Conservation (phyloP, 208 protist genomes). For the Leptomonas seymouri region DNA sequence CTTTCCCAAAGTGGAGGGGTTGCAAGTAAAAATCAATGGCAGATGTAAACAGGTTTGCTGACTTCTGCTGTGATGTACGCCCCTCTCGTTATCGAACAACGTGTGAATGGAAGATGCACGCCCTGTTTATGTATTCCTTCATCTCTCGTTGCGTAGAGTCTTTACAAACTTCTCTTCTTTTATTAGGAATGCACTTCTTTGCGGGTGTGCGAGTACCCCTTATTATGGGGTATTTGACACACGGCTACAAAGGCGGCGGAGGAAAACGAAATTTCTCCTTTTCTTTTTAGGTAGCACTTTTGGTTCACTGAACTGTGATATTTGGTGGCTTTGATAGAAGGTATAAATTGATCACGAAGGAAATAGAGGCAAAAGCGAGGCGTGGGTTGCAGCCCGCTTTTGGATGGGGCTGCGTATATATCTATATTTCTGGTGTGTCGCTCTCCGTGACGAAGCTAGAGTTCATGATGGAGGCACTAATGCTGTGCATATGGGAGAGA, state of each 20-base stretch:
- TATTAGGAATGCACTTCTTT: constrained; percentile 17
- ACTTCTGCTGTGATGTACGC: background rate
- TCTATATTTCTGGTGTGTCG: background rate
- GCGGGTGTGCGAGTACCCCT: background rate
- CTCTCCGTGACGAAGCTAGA: background rate
- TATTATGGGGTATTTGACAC: background rate
- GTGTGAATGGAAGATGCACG: constrained; percentile 4
- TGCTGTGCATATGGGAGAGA: no score
- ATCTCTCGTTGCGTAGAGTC: constrained; percentile 14
- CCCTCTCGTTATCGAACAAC: constrained; percentile 3
- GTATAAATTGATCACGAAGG: constrained; percentile 14
- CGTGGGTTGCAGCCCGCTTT: background rate
- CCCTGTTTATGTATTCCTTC: constrained; percentile 14
- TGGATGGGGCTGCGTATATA: background rate
- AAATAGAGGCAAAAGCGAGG: background rate
- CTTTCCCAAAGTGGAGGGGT: background rate
- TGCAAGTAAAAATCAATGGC: background rate
- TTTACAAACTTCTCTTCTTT: constrained; percentile 21
- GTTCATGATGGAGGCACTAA: no score
- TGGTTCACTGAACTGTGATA: constrained; percentile 14
- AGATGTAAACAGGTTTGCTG: background rate
- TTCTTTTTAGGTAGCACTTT: constrained; percentile 24
- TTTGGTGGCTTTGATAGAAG: constrained; percentile 21
- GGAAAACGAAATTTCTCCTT: background rate
- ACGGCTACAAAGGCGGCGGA: background rate